Conservation (phyloP, 345 rosid species). For the Euphorbia tirucalli region DNA sequence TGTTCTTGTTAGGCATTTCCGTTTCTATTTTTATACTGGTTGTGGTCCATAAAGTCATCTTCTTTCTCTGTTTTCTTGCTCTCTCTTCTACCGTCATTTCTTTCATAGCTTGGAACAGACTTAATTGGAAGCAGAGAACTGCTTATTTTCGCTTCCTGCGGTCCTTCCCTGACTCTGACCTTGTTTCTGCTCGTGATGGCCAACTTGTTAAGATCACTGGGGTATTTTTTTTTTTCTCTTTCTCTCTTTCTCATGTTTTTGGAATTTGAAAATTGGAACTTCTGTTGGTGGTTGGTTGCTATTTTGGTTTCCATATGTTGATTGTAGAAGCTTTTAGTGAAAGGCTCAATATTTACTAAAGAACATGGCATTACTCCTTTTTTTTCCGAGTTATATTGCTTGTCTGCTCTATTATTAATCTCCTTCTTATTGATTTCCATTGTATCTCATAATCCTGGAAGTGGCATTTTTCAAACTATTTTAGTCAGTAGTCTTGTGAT, state of each 20-base stretch:
- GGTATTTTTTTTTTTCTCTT: slow-evolving; percentile 31
- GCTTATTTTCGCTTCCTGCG: slow-evolving; percentile 33
- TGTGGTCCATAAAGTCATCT: slow-evolving; percentile 41
- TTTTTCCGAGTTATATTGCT: not conserved
- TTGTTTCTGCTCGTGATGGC: slow-evolving; percentile 39
- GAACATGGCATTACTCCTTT: too few relatives aligned
- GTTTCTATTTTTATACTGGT: slow-evolving; percentile 45
- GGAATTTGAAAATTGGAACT: not conserved
- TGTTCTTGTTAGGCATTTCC: slow-evolving; percentile 36
- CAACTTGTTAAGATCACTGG: slow-evolving; percentile 58
- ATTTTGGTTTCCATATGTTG: too few relatives aligned
- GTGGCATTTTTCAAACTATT: too few relatives aligned
- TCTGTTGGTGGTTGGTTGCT: not conserved
- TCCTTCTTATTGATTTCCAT: too few relatives aligned
- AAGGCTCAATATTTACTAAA: too few relatives aligned
- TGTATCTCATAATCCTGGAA: too few relatives aligned
- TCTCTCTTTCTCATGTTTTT: slow-evolving; percentile 3
- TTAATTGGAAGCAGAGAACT: slow-evolving; percentile 28
- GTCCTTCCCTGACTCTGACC: slow-evolving; percentile 54
- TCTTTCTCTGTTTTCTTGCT: slow-evolving; percentile 38
- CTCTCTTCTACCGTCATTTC: slow-evolving; percentile 31
- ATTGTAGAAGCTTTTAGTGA: too few relatives aligned
- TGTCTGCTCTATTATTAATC: not conserved
- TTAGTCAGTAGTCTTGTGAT: too few relatives aligned
- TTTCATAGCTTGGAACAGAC: slow-evolving; percentile 44